Base-by-base conservation (phyloP, 176 grass and related monocot genomes). In the Musa schizocarpa region DNA sequence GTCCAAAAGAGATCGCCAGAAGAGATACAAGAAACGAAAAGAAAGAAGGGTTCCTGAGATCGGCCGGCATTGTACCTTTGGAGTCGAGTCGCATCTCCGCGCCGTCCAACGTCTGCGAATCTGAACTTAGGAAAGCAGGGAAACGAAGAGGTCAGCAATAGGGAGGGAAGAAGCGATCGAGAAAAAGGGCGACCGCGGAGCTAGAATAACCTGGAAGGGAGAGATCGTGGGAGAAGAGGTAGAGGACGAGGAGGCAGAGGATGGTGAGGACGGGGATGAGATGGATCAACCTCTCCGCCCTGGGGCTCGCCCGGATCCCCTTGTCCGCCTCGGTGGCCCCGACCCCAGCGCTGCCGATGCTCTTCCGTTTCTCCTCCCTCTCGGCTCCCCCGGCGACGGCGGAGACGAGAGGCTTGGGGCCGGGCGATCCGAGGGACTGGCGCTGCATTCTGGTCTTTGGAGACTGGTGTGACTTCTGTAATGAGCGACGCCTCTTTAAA, bases 211-310 rank as follows among this genome's bases (percentile, higher is more conserved):
- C 89, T 71, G 69, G 43, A 69, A 77, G 51, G 76, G 92, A 75
- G 26, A 48, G 92, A 62, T 96, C 87, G 65, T 81, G 92, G 65
- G 92, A 96, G 70, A 85, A 80, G 75, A 92, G 89, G 89, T 92
- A 92, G 78, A 96, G 89, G 83, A 96, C 23, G 71, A 96, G 86
- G 73, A 96, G 54, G 72, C 92, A 96, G 80, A 92, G 80, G 65
- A 96, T 82, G 73, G 89, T 96, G 68, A 96, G 85, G 62, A 96
- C 63, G 19, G 92, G 92, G 76, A 96, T 81, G 73, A 96, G 81
- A 79, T 96, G 92, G 79, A 96, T 91, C 34, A 85, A 88, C 72
- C 69, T 79, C 74, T 89, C 85, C 65, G 75, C 34, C 52, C 29
- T 71, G 13, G 68, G 82, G 63, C 79, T 83, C 12, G 49, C 56